Conservation (phyloP, 495 filamentous ascomycete genomes). For the Venustampulla echinocandica region DNA sequence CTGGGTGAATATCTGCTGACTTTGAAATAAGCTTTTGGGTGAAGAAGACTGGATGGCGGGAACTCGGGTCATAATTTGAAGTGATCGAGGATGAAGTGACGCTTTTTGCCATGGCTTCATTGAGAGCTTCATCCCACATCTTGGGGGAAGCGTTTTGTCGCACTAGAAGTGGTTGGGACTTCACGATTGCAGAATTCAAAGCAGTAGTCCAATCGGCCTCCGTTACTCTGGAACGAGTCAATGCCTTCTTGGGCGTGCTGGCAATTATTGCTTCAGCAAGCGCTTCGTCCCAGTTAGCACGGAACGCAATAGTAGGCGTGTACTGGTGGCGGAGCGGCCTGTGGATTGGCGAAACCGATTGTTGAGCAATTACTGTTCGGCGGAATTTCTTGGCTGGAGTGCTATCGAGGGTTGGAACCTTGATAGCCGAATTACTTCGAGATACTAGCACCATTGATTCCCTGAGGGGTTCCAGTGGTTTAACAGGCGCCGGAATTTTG, state of each 20-base stretch:
- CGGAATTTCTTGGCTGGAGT: constrained; percentile 5
- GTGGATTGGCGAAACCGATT: not conserved
- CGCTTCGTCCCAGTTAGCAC: constrained; percentile 14
- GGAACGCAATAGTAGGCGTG: constrained; percentile 7
- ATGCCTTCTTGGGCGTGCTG: not conserved
- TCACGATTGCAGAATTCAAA: not conserved
- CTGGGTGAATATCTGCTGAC: constrained; percentile 12
- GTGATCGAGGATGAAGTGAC: not conserved
- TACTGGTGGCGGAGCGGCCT: constrained; percentile 11
- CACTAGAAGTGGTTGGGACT: constrained; percentile 2
- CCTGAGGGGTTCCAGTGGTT: constrained; percentile 7
- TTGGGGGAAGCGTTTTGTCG: not conserved
- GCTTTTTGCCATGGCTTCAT: constrained; percentile 1
- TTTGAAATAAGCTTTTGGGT: constrained; percentile 1
- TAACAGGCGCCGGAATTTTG: constrained; percentile 2
- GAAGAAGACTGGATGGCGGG: constrained; percentile 18
- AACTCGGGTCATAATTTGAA: constrained; percentile 1
- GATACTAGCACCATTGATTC: constrained; percentile 20
- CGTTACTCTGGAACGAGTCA: not conserved
- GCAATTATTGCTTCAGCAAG: constrained; percentile 15
- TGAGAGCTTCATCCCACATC: constrained; percentile 13
- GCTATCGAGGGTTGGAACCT: constrained; percentile 5
- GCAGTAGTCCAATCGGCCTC: not conserved
- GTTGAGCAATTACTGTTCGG: not conserved
- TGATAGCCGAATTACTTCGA: constrained; percentile 12